phyloP scores from a whole-genome alignment of 164 flowering plant species.

The Nymphaea colorata region DNA sequence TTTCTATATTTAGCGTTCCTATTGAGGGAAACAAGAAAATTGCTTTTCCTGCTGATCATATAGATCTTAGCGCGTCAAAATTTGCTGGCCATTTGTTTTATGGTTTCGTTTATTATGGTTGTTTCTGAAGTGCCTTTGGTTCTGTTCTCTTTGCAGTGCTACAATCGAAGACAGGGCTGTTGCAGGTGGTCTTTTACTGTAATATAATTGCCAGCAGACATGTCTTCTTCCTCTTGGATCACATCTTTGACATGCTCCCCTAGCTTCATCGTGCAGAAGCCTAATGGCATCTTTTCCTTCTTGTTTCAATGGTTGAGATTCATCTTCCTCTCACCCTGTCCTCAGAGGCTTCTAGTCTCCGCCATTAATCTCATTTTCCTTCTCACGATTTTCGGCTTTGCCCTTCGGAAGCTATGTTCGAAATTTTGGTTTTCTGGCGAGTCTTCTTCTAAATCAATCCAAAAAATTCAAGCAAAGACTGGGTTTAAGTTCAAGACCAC shows the following conservation, averaged over 20 bases:
- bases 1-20: no score
- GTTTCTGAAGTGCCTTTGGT: not conserved
- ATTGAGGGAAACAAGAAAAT: no score
- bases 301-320: conserved; percentile 55
- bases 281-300: conserved; percentile 8
- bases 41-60: no score
- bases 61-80: no score
- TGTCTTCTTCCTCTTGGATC: conserved; percentile 23
- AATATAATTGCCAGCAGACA: not conserved
- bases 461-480: conserved; percentile 14
- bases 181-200: not conserved
- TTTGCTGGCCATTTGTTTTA: no score
- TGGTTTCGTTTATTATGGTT: no score
- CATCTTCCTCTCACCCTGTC: conserved; percentile 75
- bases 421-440: conserved; percentile 15
- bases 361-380: conserved; percentile 42
- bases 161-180: not conserved
- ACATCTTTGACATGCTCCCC: conserved; percentile 37
- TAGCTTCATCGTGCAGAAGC: conserved; percentile 10
- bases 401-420: conserved; percentile 31
- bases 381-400: conserved; percentile 27
- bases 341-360: conserved; percentile 55
- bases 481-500: conserved; percentile 44
- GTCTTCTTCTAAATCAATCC: conserved; percentile 25
- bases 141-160: not conserved